Base-by-base conservation (phyloP, 495 filamentous ascomycete species). In the Podospora bellae-mahoneyi region DNA sequence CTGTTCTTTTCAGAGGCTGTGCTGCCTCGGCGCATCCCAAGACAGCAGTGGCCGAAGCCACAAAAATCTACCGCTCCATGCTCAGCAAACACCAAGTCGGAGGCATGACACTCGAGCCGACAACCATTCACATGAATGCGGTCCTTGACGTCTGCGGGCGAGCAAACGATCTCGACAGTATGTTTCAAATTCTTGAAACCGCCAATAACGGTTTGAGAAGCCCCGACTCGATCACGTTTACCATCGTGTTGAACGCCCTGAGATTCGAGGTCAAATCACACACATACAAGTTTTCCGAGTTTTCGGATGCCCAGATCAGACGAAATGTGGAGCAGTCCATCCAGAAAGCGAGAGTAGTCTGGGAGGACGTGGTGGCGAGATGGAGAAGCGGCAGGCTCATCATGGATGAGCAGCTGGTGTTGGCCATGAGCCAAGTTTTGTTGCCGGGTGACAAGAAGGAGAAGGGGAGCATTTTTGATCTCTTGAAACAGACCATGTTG, bases 51-150 rank as follows among this genome's bases (percentile, higher is more conserved):
- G 74, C 79, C 18, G 85, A 87, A 62, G 91, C 92, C 0, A 69
- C 90, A 19, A 79, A 83, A 19, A 82, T 96, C 20, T 97, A 95
- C 78, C 82, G 88, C 67, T 89, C 87, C 57, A 90, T 97, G 81
- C 79, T 81, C 48, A 79, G 5, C 23, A 19, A 77, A 1, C 88
- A 85, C 54, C 39, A 48, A 85, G 84, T 0, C 77, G 61, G 19
- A 6, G 30, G 30, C 16, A 44, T 32, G 16, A 20, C 77, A 2
- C 78, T 94, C 62, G 79, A 86, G 67, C 90, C 88, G 1, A 88
- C 85, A 67, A 89, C 90, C 10, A 89, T 91, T 60, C 95, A 98
- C 74, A 87, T 89, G 60, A 97, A 99, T 76, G 92, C 93, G 6
- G 86, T 93, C 66, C 81, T 99, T 16, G 88, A 89, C 57, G 90